Evolutionary conservation across 2,329 filamentous ascomycete species (phyloP).

Genomic region (Cladophialophora bantiana): DNA sequence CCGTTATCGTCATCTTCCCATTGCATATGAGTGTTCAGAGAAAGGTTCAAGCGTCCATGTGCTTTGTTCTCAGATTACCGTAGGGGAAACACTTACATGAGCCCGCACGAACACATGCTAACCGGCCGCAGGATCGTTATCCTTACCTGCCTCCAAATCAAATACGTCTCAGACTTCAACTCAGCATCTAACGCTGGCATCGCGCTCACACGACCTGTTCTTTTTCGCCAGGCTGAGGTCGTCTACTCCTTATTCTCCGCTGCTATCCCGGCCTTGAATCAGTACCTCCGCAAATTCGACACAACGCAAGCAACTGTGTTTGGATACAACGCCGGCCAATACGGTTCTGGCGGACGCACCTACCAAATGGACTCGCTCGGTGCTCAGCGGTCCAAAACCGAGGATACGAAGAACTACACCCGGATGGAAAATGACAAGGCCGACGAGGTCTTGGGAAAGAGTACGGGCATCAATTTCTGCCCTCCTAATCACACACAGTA

Average conservation of each 20-base stretch:
- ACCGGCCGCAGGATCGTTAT: slow-evolving; percentile 29
- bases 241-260: slow-evolving; percentile 32
- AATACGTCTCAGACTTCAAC: slow-evolving; percentile 28
- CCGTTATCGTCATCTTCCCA: slow-evolving; percentile 29
- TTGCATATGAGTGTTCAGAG: slow-evolving; percentile 28
- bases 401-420: neutral
- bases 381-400: slow-evolving; percentile 11
- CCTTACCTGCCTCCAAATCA: slow-evolving; percentile 29
- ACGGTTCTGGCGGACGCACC: slow-evolving; percentile 16
- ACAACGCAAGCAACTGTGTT: slow-evolving; percentile 26
- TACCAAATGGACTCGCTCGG: slow-evolving; percentile 24
- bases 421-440: slow-evolving; percentile 9
- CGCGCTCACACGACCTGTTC: slow-evolving; percentile 24
- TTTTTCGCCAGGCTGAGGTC: slow-evolving; percentile 31
- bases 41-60: slow-evolving; percentile 71
- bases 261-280: slow-evolving; percentile 31
- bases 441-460: slow-evolving; percentile 11
- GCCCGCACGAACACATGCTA: slow-evolving; percentile 8
- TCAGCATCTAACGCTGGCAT: slow-evolving; percentile 23
- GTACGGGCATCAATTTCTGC: slow-evolving; percentile 18
- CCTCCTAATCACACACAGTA: slow-evolving; percentile 9
- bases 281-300: slow-evolving; percentile 34
- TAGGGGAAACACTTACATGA: slow-evolving; percentile 67
- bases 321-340: slow-evolving; percentile 20
- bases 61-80: slow-evolving; percentile 80